Conservation (phyloP, 768 basidiomycete species). For the Rhodosporidiobolus odoratus region DNA sequence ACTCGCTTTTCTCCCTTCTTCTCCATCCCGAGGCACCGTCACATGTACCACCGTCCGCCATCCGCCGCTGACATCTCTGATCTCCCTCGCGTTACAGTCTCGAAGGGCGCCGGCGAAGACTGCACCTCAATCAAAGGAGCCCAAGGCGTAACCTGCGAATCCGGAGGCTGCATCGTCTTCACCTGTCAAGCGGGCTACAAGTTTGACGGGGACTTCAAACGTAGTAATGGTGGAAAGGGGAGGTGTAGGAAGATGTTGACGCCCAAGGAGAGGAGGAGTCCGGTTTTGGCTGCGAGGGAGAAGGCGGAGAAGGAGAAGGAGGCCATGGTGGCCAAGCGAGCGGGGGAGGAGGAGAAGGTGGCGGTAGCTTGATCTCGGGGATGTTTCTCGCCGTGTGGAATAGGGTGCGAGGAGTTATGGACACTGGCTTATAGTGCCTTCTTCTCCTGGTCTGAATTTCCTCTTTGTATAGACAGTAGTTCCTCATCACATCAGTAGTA, state of each 20-base stretch:
- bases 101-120: conserved; percentile 48
- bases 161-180: conserved; percentile 50
- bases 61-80: background rate
- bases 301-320: background rate
- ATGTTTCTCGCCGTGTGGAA: no score
- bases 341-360: no score
- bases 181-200: conserved; percentile 40
- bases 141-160: conserved; percentile 48
- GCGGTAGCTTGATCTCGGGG: no score
- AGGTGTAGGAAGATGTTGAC: conserved; percentile 15
- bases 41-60: no score
- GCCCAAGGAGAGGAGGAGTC: background rate
- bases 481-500: no score
- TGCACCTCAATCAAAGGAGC: conserved; percentile 53
- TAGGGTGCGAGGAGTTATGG: no score
- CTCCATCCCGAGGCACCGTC: background rate
- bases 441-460: no score
- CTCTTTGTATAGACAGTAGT: no score
- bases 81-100: conserved; percentile 16
- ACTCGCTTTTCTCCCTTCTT: background rate
- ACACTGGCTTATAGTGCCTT: no score
- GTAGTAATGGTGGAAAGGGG: conserved; percentile 13
- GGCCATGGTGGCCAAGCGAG: no score
- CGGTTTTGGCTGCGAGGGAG: background rate
- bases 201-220: conserved; percentile 13